Evolutionary conservation across 2,329 filamentous ascomycete genomes (phyloP).

Genomic region (Aurifilum marmelostoma): DNA sequence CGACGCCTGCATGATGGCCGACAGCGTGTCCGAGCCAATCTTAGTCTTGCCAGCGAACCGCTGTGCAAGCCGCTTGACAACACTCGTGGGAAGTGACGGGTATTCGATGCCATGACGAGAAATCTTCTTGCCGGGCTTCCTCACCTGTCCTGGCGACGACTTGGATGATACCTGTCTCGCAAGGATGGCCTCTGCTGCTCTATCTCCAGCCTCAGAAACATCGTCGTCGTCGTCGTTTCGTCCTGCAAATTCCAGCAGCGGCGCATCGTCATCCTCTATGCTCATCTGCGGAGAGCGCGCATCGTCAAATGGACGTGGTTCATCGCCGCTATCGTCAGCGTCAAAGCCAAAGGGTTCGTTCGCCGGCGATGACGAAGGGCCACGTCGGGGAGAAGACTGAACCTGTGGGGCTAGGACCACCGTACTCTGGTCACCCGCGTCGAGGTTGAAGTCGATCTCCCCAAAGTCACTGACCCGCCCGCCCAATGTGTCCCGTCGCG

Average conservation of each 20-base stretch:
- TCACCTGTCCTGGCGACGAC: conserved; percentile 26
- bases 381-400: conserved; percentile 21
- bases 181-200: conserved; percentile 6
- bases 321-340: conserved; percentile 9
- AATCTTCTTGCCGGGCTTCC: conserved; percentile 55
- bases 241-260: conserved; percentile 7
- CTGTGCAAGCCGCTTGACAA: conserved; percentile 75
- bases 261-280: conserved; percentile 18
- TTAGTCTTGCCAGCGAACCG: conserved; percentile 72
- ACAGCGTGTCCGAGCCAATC: conserved; percentile 73
- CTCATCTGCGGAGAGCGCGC: conserved; percentile 13
- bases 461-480: conserved; percentile 55
- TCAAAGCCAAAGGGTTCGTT: conserved; percentile 34
- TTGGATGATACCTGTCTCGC: conserved; percentile 3
- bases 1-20: conserved; percentile 76
- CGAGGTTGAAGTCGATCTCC: conserved; percentile 50
- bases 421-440: conserved; percentile 52
- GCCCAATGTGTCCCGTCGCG: conserved; percentile 43
- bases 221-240: conserved; percentile 27
- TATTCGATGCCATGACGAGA: conserved; percentile 77
- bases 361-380: conserved; percentile 24
- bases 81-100: conserved; percentile 70
- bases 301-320: background rate
- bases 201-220: conserved; percentile 26
- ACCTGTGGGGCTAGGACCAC: conserved; percentile 49